Base-by-base conservation (phyloP, 2,329 filamentous ascomycete species). In the Penicillium sp. region DNA sequence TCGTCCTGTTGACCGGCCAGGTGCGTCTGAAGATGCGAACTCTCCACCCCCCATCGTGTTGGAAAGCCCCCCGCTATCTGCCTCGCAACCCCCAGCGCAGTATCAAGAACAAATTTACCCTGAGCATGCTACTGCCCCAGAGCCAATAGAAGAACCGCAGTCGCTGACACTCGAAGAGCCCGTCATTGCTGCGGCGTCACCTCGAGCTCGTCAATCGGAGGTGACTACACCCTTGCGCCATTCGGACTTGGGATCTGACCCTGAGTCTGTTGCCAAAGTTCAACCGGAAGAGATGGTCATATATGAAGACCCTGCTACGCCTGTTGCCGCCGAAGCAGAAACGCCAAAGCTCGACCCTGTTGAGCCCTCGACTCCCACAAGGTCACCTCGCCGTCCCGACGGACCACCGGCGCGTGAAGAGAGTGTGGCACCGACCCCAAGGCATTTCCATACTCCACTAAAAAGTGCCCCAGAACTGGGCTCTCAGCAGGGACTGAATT, bases 21-120 rank as follows among this genome's bases (percentile, higher is more conserved):
- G 71, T 36, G 73, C 76, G 18, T 77, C 75, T 47, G 76, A 79
- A 56, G 75, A 78, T 46, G 74, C 74, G 1, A 71, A 73, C 37
- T 67, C 59, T 2, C 58, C 53, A 29, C 39, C 41, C 13, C 41
- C 49, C 15, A 16, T 50, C 8, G 31, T 49, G 15, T 28, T 56
- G 28, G 54, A 54, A 27, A 57, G 55, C 13, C 52, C 52, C 15
- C 47, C 43, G 2, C 44, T 56, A 27, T 32, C 41, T 31, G 42
- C 45, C 14, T 48, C 49, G 9, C 45, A 50, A 11, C 42, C 41
- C 14, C 30, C 39, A 4, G 32, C 26, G 19, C 19, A 37, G 20
- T 15, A 37, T 5, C 27, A 39, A 8, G 34, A 41, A 13, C 37
- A 31, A 6, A 20, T 33, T 45, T 28, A 25, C 4, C 37, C 11